phyloP scores from a whole-genome alignment of 148 eudicot species.

The Rhododendron mucronatum region DNA sequence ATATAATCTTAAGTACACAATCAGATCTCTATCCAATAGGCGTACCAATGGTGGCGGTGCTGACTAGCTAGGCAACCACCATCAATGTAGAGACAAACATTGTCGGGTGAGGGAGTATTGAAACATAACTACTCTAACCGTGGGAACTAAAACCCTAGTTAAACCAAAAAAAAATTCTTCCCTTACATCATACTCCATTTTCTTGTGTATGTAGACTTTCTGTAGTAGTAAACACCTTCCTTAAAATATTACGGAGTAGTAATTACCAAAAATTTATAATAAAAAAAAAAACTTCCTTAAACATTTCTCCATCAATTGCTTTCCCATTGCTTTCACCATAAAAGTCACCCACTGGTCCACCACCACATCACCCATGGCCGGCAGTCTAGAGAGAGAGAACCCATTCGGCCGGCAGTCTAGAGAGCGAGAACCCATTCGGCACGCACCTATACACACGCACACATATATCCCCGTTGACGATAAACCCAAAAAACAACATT shows the following conservation, averaged over 20 bases:
- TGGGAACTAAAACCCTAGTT: no score
- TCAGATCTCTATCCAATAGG: no score
- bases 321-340: not conserved
- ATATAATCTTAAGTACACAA: no score
- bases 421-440: not conserved
- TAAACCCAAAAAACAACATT: not conserved
- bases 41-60: no score
- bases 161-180: no score
- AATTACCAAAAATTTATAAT: not conserved
- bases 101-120: no score
- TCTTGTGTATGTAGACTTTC: no score
- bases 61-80: no score
- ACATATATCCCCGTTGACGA: not conserved
- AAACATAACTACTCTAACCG: no score
- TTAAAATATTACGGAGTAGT: no score
- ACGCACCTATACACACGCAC: not conserved
- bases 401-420: not conserved
- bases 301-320: not conserved
- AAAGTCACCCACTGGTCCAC: not conserved
- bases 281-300: not conserved
- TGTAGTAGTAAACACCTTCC: not conserved
- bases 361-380: not conserved
- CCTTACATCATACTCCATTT: no score
- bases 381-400: not conserved
- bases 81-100: no score